Conservation (phyloP, 164 flowering plant species). For the Kalanchoe fedtschenkoi region DNA sequence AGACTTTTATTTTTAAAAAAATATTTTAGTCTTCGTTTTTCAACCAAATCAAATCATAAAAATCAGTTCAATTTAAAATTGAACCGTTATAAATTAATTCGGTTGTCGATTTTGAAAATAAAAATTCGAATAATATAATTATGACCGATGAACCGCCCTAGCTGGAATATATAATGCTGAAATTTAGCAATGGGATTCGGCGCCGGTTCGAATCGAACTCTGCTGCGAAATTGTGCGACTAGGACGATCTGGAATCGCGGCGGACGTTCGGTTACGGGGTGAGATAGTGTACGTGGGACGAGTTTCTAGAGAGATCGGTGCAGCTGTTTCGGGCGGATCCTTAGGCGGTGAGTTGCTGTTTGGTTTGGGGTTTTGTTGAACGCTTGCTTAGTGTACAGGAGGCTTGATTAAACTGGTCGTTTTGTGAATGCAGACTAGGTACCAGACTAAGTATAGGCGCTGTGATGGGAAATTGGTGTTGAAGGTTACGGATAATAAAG, state of each 20-base stretch:
- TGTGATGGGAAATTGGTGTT: conserved; percentile 94
- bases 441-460: conserved; percentile 73
- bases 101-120: too few species aligned
- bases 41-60: too few species aligned
- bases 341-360: conserved; percentile 37
- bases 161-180: background rate
- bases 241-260: background rate
- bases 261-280: too few species aligned
- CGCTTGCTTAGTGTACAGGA: background rate
- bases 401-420: background rate
- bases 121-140: background rate
- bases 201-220: background rate
- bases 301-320: conserved; percentile 79
- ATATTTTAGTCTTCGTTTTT: too few species aligned
- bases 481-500: conserved; percentile 83
- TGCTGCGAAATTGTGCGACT: background rate
- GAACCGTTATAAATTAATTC: too few species aligned
- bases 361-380: background rate
- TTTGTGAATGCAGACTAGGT: conserved; percentile 44
- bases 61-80: too few species aligned
- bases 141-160: background rate
- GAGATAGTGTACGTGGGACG: conserved; percentile 97
- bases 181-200: background rate
- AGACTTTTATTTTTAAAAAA: too few species aligned
- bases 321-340: conserved; percentile 84